Conservation (phyloP, 306 rosid genomes). For the Senna tora region DNA sequence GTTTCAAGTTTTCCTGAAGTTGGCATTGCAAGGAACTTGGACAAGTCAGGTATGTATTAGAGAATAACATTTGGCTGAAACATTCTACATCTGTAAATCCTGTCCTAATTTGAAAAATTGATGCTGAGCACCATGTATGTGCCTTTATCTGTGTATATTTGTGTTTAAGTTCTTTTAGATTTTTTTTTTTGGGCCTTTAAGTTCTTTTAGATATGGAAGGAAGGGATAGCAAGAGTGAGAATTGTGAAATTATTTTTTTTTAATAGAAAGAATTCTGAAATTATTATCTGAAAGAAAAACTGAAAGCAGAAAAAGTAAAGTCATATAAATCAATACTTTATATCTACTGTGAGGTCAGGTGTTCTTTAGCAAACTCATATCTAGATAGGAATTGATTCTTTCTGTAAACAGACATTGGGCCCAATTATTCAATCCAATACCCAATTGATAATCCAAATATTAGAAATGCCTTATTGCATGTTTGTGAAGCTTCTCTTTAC, state of each 20-base stretch:
- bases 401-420: slow-evolving; percentile 14
- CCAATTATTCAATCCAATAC: slow-evolving; percentile 11
- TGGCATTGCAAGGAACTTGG: slow-evolving; percentile 38
- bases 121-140: neutral
- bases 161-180: slow-evolving; percentile 11
- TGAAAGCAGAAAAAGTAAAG: neutral
- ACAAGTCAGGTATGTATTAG: slow-evolving; percentile 52
- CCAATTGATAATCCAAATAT: neutral
- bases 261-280: neutral
- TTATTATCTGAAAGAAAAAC: neutral
- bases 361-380: slow-evolving; percentile 12
- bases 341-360: slow-evolving; percentile 3
- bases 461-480: neutral
- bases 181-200: too few species aligned
- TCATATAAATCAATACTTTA: neutral
- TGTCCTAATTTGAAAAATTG: neutral
- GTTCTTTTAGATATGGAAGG: slow-evolving; percentile 25
- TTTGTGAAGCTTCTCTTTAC: slow-evolving; percentile 6
- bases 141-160: neutral
- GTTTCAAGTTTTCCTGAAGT: slow-evolving; percentile 41
- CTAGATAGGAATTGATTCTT: slow-evolving; percentile 2
- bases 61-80: slow-evolving; percentile 20
- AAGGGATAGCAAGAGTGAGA: neutral
- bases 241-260: neutral
- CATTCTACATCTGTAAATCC: slow-evolving; percentile 18